Evolutionary conservation across 768 basidiomycete genomes (phyloP).

Genomic region (Naganishia vishniacii): DNA sequence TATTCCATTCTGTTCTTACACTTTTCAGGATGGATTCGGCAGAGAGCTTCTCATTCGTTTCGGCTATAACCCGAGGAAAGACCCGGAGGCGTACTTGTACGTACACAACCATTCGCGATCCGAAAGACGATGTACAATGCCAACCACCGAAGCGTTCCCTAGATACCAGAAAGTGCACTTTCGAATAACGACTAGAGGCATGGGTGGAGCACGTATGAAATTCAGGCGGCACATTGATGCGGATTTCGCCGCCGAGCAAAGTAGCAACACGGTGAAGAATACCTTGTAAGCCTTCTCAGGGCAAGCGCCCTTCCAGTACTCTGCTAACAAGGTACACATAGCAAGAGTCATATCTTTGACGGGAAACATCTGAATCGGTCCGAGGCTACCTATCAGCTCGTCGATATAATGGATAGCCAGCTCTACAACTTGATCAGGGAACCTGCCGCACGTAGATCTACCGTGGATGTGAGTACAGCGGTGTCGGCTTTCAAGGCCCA

Average conservation of each 20-base stretch:
- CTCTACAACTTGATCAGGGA: conserved; percentile 73
- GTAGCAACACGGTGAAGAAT: neutral
- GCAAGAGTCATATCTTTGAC: conserved; percentile 77
- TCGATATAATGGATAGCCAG: conserved; percentile 84
- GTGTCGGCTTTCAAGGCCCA: neutral
- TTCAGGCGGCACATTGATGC: conserved; percentile 14
- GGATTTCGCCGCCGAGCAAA: conserved; percentile 5
- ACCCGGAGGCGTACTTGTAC: conserved; percentile 69
- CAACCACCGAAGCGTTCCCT: conserved; percentile 2
- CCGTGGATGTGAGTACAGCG: conserved; percentile 67
- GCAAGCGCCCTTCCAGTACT: too few relatives aligned
- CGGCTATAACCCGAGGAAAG: conserved; percentile 80
- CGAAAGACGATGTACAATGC: too few relatives aligned
- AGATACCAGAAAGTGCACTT: conserved; percentile 92
- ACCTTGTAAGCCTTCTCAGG: neutral
- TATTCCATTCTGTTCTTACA: conserved; percentile 74
- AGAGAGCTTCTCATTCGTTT: conserved; percentile 79
- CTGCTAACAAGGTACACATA: too few relatives aligned
- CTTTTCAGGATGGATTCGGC: conserved; percentile 91
- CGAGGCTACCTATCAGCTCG: conserved; percentile 87
- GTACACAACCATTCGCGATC: conserved; percentile 47
- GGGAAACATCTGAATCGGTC: conserved; percentile 72
- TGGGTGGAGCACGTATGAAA: neutral
- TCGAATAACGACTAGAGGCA: conserved; percentile 37
- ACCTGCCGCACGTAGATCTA: conserved; percentile 62